phyloP scores from a whole-genome alignment of 148 eudicot species.

The Vaccinium corymbosum region DNA sequence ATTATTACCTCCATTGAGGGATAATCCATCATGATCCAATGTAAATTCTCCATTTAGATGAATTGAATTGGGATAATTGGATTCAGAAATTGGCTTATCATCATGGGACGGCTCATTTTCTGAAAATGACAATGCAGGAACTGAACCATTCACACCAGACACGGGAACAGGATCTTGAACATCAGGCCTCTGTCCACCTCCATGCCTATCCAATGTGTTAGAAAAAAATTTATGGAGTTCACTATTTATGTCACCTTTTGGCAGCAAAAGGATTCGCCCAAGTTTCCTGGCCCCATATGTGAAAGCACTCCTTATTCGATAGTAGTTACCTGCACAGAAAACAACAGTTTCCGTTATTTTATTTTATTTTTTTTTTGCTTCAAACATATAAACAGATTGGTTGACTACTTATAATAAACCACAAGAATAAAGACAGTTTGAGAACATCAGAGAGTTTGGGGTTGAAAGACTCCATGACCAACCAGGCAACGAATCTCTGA shows the following conservation, averaged over 20 bases:
- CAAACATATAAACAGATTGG: background rate
- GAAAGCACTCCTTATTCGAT: slow-evolving; percentile 85
- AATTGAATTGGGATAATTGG: slow-evolving; percentile 22
- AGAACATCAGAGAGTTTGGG: background rate
- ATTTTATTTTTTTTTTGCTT: background rate
- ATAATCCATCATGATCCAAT: slow-evolving; percentile 20
- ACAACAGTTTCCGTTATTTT: background rate
- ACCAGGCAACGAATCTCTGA: background rate
- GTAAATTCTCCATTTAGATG: slow-evolving; percentile 21
- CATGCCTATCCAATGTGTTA: slow-evolving; percentile 76
- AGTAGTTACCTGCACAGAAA: slow-evolving; percentile 61
- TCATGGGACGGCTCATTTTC: slow-evolving; percentile 28
- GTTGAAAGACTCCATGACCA: slow-evolving; percentile 1
- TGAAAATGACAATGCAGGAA: slow-evolving; percentile 22
- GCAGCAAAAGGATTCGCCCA: slow-evolving; percentile 56
- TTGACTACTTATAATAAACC: background rate
- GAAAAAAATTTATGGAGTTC: slow-evolving; percentile 69
- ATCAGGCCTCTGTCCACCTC: slow-evolving; percentile 72
- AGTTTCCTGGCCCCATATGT: slow-evolving; percentile 81
- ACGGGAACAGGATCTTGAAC: slow-evolving; percentile 44
- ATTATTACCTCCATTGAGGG: slow-evolving; percentile 11
- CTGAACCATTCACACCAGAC: slow-evolving; percentile 24
- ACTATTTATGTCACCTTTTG: slow-evolving; percentile 47
- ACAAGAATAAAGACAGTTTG: background rate
- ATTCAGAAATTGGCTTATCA: slow-evolving; percentile 31